Evolutionary conservation across 1,284 basidiomycete species (phyloP), one percentile per base, ranked within the genome.

Genomic region (Lignosus rhinocerotis): DNA sequence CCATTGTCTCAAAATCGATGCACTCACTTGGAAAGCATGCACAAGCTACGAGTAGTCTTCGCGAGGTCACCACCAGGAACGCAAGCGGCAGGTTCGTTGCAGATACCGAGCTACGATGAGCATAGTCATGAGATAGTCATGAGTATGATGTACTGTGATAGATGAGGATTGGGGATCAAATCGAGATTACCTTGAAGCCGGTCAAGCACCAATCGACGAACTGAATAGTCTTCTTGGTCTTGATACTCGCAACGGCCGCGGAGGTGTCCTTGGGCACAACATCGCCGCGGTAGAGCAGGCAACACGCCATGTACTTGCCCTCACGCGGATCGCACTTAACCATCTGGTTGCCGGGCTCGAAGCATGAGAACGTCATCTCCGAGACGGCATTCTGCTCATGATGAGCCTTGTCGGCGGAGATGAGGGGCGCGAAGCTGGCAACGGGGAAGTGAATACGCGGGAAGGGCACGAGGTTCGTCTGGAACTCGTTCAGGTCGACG

Each of bases 151-250:
- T 75, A 64, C 30, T 77, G 78, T 42, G 19, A 78, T 79, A 21
- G 6, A 21, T n/a, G 14, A 30, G n/a, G n/a, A n/a, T n/a, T n/a
- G 25, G 25, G 2, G 25, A 25, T 25, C 25, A 4, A 25, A 25
- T 25, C 25, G 73, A 73, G 67, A 67, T 48, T 66, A 85, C 85
- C 86, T 97, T 96, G 91, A 98, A 87, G 74, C 96, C 86, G 64
- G 96, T 98, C 50, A 95, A 94, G 80, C 96, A 98, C 96, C 96
- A 99, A 76, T 99, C 96, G 64, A 95, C 93, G 70, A 95, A 95
- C 74, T 97, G 95, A 71, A 99, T 98, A 33, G 94, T 96, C 68
- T 90, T 87, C 84, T 95, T 96, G 62, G 95, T 98, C 85, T 96
- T 98, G 81, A 98, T 94, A 70, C 85, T 90, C 56, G 92, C 88